Percentiles rank a stretch among this genome's conserved stretches.
These are phyloP conservation scores for Olyra latifolia DNA, from an alignment of 176 grass and related monocot species.

Conservation along the genomic window DNA sequence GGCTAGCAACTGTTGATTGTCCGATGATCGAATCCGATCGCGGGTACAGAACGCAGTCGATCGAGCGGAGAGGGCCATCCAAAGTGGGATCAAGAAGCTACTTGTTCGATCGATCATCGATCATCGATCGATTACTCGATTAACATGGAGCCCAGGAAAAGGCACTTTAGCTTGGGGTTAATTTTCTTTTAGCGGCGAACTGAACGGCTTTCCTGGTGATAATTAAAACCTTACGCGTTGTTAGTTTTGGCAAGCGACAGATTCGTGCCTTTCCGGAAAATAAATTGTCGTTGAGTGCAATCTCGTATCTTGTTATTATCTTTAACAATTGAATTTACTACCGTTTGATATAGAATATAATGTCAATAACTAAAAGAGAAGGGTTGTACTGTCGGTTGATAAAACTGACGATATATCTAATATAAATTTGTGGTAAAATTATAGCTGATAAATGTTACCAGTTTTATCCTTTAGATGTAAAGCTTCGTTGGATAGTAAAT, in stretches of 20 bases:
- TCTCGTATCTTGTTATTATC: background rate
- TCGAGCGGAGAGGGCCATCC: background rate
- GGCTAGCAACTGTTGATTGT: background rate
- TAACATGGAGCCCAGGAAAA: background rate
- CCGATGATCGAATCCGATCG: background rate
- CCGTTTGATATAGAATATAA: no score
- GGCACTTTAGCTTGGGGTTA: background rate
- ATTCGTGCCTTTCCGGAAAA: background rate
- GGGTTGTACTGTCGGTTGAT: no score
- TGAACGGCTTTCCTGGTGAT: background rate
- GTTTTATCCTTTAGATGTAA: no score
- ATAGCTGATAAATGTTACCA: no score
- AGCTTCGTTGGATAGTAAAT: no score
- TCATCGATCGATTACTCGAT: background rate
- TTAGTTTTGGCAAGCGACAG: background rate
- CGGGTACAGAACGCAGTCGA: background rate
- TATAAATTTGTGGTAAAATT: no score
- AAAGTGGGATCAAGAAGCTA: constrained; percentile 7
- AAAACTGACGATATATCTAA: no score
- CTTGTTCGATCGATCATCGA: background rate
- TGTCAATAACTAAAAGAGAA: no score
- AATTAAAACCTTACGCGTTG: background rate
- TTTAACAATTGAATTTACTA: no score
- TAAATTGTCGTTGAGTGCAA: background rate
- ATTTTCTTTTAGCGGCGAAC: background rate